These are phyloP conservation scores for Rusavskia elegans DNA, from an alignment of 495 filamentous ascomycete species.

Conservation along the genomic window DNA sequence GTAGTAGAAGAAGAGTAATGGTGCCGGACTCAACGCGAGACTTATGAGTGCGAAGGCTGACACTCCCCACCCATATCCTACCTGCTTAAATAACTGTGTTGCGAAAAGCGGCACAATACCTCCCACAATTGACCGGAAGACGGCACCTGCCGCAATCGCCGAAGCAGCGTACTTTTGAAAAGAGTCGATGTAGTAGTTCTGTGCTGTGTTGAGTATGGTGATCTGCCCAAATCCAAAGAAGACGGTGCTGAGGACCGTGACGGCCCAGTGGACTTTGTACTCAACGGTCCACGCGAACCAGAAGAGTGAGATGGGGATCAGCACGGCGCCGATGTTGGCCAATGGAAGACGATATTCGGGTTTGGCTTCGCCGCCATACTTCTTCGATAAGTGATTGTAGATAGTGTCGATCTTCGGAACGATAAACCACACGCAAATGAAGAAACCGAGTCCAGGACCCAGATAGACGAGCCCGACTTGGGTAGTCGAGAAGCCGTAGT, in stretches of 20 bases:
- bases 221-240: conserved; percentile 38
- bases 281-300: conserved; percentile 55
- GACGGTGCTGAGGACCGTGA: conserved; percentile 44
- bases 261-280: conserved; percentile 36
- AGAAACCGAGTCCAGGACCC: conserved; percentile 42
- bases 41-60: conserved; percentile 38
- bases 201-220: conserved; percentile 39
- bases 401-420: conserved; percentile 25
- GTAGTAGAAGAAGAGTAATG: conserved; percentile 34
- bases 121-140: conserved; percentile 36
- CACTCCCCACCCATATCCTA: conserved; percentile 43
- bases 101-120: conserved; percentile 40
- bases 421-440: conserved; percentile 22
- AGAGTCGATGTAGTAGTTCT: conserved; percentile 55
- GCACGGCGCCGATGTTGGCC: conserved; percentile 27
- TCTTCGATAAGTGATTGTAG: conserved; percentile 16
- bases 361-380: conserved; percentile 16
- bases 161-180: conserved; percentile 49
- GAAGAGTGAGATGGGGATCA: conserved; percentile 38
- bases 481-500: conserved; percentile 29
- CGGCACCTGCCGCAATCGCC: conserved; percentile 37
- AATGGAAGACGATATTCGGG: conserved; percentile 29
- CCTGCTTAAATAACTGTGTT: conserved; percentile 28
- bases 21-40: conserved; percentile 31
- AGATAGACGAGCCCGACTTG: conserved; percentile 44